Conservation (phyloP, 2,329 filamentous ascomycete species). For the Dactylellina cionopaga region DNA sequence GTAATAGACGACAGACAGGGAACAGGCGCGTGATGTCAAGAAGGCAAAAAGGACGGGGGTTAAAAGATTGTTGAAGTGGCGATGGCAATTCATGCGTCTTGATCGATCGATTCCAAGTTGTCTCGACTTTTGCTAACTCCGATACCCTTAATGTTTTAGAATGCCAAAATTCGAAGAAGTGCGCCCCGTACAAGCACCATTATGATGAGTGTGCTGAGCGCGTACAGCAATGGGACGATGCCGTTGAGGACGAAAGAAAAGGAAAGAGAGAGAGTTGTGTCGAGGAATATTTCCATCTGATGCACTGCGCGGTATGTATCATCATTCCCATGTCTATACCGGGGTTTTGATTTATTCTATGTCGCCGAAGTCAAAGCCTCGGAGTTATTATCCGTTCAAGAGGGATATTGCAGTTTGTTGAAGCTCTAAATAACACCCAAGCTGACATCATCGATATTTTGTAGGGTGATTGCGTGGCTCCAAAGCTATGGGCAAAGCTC, state of each 20-base stretch:
- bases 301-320: conserved; percentile 80
- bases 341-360: background rate
- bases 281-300: conserved; percentile 99
- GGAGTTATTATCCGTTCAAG: background rate
- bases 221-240: conserved; percentile 69
- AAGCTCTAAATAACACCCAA: background rate
- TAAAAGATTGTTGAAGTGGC: conserved; percentile 14
- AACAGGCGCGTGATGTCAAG: background rate
- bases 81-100: background rate
- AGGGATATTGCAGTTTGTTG: background rate
- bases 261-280: conserved; percentile 91
- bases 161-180: conserved; percentile 86
- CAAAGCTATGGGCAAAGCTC: conserved; percentile 92
- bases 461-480: conserved; percentile 78
- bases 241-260: conserved; percentile 76
- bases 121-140: conserved; percentile 9
- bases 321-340: background rate
- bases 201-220: conserved; percentile 98
- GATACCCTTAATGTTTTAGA: conserved; percentile 67
- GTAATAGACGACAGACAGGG: conserved; percentile 46
- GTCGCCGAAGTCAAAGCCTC: background rate
- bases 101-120: too few relatives aligned
- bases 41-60: conserved; percentile 4
- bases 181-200: conserved; percentile 92
- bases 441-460: conserved; percentile 13